Base-by-base conservation (phyloP, 2,329 filamentous ascomycete genomes). In the Hypoxylon sp. region DNA sequence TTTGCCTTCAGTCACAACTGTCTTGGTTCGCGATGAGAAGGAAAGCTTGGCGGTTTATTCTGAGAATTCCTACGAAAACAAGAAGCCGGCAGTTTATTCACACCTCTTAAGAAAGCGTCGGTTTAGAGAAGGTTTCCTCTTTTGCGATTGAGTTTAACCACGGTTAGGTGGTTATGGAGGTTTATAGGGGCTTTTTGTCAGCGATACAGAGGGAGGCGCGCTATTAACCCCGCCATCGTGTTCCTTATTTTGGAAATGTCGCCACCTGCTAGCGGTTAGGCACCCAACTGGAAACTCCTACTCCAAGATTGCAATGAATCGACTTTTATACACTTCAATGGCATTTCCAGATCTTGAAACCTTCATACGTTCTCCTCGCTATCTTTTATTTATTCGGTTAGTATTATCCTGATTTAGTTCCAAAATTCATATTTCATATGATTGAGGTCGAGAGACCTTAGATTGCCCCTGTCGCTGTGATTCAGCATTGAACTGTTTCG, bases 151-250 rank as follows among this genome's bases (percentile, higher is more conserved):
- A 11, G 2, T 18, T 40, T 40, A 16, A n/a, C n/a, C n/a, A n/a
- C n/a, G n/a, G n/a, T n/a, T 48, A 44, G 24, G 32, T 20, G 57
- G 42, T 61, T 22, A 45, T 40, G 28, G 18, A 33, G 7, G 30
- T 14, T 16, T 38, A 12, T 48, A 50, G 28, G 56, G 50, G 24
- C 14, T 24, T 55, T 12, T 56, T 46, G 51, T 48, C 24, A 32
- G 38, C 22, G 24, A 42, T 65, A 48, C 40, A 54, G 56, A 50
- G 44, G 16, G 20, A 26, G 28, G 32, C 8, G n/a, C n/a, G 18
- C 56, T 46, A 28, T 52, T 26, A 57, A 53, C 52, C 53, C 55
- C 55, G 53, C 49, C 49, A 48, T 49, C 50, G 32, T 46, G 48
- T 8, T 42, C 14, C 20, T 11, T 24, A 48, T 18, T 11, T 28